Base-by-base conservation (phyloP, 2,329 filamentous ascomycete species). In the Passalora sequoiae region DNA sequence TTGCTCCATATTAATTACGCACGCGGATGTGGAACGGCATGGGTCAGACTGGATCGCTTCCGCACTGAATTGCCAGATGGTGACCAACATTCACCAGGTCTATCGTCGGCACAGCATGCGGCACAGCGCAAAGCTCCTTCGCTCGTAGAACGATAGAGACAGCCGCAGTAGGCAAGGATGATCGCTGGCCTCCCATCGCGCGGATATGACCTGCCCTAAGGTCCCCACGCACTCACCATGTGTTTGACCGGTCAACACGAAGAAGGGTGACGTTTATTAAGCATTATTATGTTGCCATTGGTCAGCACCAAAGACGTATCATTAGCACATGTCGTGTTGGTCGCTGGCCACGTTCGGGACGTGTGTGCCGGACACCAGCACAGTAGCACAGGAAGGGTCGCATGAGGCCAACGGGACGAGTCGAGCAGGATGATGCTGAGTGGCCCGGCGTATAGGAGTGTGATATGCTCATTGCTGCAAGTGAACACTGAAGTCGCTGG, bases 381-480 rank as follows among this genome's bases (percentile, higher is more conserved):
- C 16, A 7, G 24, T 27, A n/a, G n/a, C n/a, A n/a, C n/a, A n/a
- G n/a, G n/a, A 13, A 29, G 13, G 20, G 24, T 39, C 13, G 25
- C 13, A 22, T 19, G 19, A 37, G 6, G 33, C 30, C 4, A 17
- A 32, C n/a, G 30, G 30, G 15, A 32, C 30, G 30, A 32, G 33
- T 21, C n/a, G n/a, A n/a, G n/a, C n/a, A n/a, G n/a, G n/a, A 20
- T 37, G 37, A 29, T 17, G 24, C 24, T 28, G 19, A 4, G 29
- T 4, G 7, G 29, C 4, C 3, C 29, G 4, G 32, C 16, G 25
- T 25, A 39, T 16, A 39, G 9, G 24, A 39, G 27, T 36, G 38
- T 40, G 38, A 40, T 32, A 33, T 32, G 24, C 12, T 27, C 6
- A 27, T 27, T 7, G 6, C 24, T 32, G 27, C 38, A 20, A 40